Conservation (phyloP, 176 grass and related monocot species). For the Bolboschoenus planiculmis region DNA sequence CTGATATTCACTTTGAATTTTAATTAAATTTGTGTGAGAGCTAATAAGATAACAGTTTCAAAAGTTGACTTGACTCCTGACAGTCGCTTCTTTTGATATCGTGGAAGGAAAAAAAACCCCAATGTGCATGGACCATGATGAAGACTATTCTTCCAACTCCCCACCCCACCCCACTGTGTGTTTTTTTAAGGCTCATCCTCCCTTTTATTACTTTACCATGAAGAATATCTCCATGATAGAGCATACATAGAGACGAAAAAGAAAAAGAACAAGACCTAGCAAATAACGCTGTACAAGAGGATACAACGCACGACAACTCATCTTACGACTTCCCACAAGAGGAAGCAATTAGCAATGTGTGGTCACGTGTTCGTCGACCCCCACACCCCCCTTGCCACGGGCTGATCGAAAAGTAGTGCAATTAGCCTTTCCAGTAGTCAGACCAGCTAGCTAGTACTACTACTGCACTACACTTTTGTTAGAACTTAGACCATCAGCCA, state of each 20-base stretch:
- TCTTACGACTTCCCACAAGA: constrained; percentile 3
- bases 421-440: not conserved
- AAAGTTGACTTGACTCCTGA: not conserved
- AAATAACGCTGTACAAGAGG: not conserved
- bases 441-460: not conserved
- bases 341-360: constrained; percentile 1
- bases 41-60: not conserved
- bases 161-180: not conserved
- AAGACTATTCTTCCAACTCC: not conserved
- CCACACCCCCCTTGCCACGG: not conserved
- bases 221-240: not conserved
- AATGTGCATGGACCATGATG: not conserved
- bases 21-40: not conserved
- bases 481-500: not conserved
- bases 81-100: not conserved
- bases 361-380: constrained; percentile 12
- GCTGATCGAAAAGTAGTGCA: not conserved
- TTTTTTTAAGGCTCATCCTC: not conserved
- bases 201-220: not conserved
- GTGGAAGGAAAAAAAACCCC: not conserved
- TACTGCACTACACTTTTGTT: not conserved
- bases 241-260: not conserved
- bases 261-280: not conserved
- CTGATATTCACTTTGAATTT: not conserved
- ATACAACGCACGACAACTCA: not conserved